Evolutionary conservation across 495 filamentous ascomycete species (phyloP).

Genomic region (Oleoguttula mirabilis): DNA sequence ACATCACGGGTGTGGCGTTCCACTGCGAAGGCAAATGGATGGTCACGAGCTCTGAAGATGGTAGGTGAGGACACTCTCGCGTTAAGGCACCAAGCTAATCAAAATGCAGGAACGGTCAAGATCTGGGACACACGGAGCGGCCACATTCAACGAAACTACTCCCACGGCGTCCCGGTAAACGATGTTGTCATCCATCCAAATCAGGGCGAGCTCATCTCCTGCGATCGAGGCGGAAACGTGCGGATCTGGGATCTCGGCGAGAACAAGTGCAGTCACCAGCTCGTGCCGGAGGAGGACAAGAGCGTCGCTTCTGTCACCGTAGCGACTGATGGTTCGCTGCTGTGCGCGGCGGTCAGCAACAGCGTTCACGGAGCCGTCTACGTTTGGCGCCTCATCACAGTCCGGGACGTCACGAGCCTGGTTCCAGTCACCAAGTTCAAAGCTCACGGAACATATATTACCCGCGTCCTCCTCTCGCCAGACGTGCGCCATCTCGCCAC

Average conservation of each 20-base stretch:
- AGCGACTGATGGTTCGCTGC: conserved; percentile 81
- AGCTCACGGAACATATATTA: conserved; percentile 88
- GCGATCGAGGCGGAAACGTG: conserved; percentile 85
- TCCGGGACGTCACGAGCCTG: conserved; percentile 71
- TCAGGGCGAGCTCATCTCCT: conserved; percentile 93
- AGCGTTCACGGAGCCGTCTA: conserved; percentile 87
- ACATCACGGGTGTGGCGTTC: conserved; percentile 92
- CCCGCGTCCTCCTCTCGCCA: conserved; percentile 85
- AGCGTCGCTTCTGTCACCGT: conserved; percentile 89
- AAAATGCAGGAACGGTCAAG: conserved; percentile 56
- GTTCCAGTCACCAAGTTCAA: conserved; percentile 85
- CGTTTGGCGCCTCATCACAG: conserved; percentile 84
- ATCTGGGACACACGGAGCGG: conserved; percentile 94
- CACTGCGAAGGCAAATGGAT: conserved; percentile 99
- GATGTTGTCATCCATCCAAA: conserved; percentile 98
- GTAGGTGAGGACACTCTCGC: conserved; percentile 23
- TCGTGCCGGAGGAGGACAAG: conserved; percentile 92
- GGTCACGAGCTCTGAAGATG: conserved; percentile 97
- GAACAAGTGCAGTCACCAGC: conserved; percentile 90
- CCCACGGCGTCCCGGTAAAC: conserved; percentile 75
- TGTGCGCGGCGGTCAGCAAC: conserved; percentile 73
- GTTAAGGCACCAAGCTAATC: background rate
- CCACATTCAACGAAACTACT: conserved; percentile 81
- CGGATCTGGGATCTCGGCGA: conserved; percentile 93
- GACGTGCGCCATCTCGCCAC: conserved; percentile 96